phyloP scores from a whole-genome alignment of 2,329 filamentous ascomycete genomes.

The Aspergillus vadensis region DNA sequence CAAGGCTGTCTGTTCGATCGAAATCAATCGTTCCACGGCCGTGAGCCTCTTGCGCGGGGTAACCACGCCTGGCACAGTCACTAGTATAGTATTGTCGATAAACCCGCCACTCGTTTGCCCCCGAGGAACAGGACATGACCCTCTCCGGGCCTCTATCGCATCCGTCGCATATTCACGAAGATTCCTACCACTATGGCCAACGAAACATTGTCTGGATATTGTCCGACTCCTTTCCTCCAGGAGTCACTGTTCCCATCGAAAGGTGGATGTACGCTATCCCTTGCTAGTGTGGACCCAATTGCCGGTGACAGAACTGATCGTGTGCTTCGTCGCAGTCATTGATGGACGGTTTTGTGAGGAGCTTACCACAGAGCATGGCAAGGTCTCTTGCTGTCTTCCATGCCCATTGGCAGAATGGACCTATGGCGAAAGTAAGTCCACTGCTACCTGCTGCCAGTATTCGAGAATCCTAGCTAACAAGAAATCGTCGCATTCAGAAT shows the following conservation, averaged over 20 bases:
- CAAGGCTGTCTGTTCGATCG: slow-evolving; percentile 7
- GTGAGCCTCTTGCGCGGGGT: slow-evolving; percentile 25
- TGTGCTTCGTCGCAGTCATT: slow-evolving; percentile 50
- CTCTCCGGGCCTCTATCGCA: slow-evolving; percentile 14
- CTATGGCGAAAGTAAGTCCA: slow-evolving; percentile 56
- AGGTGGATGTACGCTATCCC: slow-evolving; percentile 64
- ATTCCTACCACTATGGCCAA: slow-evolving; percentile 25
- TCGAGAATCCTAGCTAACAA: not conserved
- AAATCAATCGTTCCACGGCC: slow-evolving; percentile 19
- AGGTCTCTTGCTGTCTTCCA: slow-evolving; percentile 77
- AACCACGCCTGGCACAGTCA: slow-evolving; percentile 12
- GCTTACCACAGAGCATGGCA: slow-evolving; percentile 45
- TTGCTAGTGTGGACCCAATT: not conserved
- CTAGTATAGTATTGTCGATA: not conserved
- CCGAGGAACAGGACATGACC: slow-evolving; percentile 18
- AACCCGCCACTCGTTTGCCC: not conserved
- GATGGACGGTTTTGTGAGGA: slow-evolving; percentile 62
- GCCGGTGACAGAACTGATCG: slow-evolving; percentile 28
- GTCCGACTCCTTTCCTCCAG: slow-evolving; percentile 71
- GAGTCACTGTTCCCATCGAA: slow-evolving; percentile 58
- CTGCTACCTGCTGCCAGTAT: too few species aligned
- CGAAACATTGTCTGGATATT: slow-evolving; percentile 49
- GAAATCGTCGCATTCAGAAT: slow-evolving; percentile 37
- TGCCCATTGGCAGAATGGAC: slow-evolving; percentile 84
- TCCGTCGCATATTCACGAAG: slow-evolving; percentile 5